A percentile compares a stretch with the other conserved stretches of the same genome.
These are phyloP conservation scores for Angophora floribunda DNA, from an alignment of 345 rosid genomes.

Conservation along the genomic window DNA sequence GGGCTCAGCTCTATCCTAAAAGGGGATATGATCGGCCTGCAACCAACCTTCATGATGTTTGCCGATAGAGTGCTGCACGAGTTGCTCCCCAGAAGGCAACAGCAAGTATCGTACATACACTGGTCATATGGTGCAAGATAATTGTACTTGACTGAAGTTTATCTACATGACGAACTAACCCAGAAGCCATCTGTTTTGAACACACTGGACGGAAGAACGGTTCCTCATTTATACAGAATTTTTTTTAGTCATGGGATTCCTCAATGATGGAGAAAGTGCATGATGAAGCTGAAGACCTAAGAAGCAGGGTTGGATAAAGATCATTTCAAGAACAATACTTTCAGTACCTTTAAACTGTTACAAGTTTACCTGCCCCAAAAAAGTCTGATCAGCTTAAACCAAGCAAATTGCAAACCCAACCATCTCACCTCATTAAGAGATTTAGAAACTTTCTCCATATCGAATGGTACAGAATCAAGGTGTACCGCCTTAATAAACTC, in stretches of 20 bases:
- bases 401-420: background rate
- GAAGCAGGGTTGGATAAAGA: background rate
- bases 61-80: background rate
- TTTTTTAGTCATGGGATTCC: background rate
- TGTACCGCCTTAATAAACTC: constrained; percentile 75
- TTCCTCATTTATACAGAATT: background rate
- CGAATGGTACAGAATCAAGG: constrained; percentile 79
- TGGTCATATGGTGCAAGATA: background rate
- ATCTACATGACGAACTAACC: background rate
- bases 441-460: constrained; percentile 26
- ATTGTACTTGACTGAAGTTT: background rate
- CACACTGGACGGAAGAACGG: background rate
- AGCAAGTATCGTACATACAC: background rate
- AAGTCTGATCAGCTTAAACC: background rate
- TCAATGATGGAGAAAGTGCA: background rate
- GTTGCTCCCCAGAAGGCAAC: background rate
- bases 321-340: background rate
- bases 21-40: too few relatives aligned
- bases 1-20: too few relatives aligned
- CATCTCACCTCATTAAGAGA: background rate
- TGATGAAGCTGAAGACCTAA: background rate
- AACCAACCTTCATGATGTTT: too few relatives aligned
- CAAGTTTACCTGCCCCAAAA: background rate
- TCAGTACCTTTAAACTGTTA: background rate
- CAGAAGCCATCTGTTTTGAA: background rate